Base-by-base conservation (phyloP, 805 yeast genomes). In the Yarrowia porcina region DNA sequence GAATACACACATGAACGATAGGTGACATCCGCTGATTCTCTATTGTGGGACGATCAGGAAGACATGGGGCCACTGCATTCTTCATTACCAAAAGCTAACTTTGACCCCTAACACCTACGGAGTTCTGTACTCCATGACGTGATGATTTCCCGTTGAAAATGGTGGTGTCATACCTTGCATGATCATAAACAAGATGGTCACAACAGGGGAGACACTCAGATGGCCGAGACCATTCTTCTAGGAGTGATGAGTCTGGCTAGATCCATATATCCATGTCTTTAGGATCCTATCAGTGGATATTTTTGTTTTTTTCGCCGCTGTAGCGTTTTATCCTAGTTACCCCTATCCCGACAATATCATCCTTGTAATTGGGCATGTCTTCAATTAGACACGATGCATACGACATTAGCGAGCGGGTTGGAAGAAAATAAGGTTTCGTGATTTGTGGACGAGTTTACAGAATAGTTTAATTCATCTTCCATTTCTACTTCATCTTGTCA, bases 111-210 rank as follows among this genome's bases (percentile, higher is more conserved):
- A 27, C n/a, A 27, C 35, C 23, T 23, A n/a, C n/a, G n/a, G n/a
- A n/a, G n/a, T n/a, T n/a, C n/a, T n/a, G n/a, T n/a, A 44, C 28
- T 33, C 21, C 41, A 35, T 49, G 57, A 49, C 57, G 57, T 49
- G 57, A 49, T 49, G 57, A 49, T 49, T 33, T 21, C 57, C 41
- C 30, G 5, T 23, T 33, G 13, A 1, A n/a, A 35, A 49, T 33
- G 57, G 57, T 49, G 57, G 57, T 49, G 57, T 49, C 57, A 49
- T 35, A 21, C 5, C 57, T n/a, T 49, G 57, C 57, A 49, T 49
- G 33, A 49, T 33, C 57, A 21, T 33, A 30, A n/a, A 30, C 35
- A 44, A 18, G 23, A 3, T 15, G 33, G 4, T 27, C 30, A 9
- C 5, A 9, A 10, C 7, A 27, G 33, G 32, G 13, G 11, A 2